Percentiles rank a stretch among this genome's conserved stretches.
Conservation (phyloP, 305 asterid genomes). For the Euphrasia arctica region DNA sequence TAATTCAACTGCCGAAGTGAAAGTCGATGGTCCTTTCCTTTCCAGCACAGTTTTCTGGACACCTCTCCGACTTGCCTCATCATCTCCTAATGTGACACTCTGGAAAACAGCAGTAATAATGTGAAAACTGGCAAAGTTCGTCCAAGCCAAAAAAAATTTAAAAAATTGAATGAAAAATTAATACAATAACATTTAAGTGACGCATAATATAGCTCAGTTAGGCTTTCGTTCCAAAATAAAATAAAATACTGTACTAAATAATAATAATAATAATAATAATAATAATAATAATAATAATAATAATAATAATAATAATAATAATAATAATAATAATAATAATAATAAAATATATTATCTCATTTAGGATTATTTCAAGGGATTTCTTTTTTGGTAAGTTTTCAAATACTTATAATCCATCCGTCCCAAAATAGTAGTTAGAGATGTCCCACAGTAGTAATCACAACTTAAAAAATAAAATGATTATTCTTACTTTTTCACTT, state of each 20-base stretch:
- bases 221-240: background rate
- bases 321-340: no score
- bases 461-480: no score
- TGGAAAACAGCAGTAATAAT: conserved; percentile 27
- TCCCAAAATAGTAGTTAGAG: no score
- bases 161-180: background rate
- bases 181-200: conserved; percentile 15
- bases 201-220: background rate
- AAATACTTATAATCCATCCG: no score
- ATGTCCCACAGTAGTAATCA: no score
- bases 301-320: no score
- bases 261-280: no score
- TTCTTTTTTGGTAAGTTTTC: no score
- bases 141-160: background rate
- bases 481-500: no score
- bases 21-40: conserved; percentile 96
- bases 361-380: no score
- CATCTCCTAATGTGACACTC: conserved; percentile 99
- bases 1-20: conserved; percentile 89
- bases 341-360: background rate
- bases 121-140: conserved; percentile 21
- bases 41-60: conserved; percentile 91
- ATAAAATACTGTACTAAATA: no score
- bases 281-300: no score
- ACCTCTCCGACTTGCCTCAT: conserved; percentile 95